Evolutionary conservation across 306 rosid species (phyloP).

Genomic region (Corylus heterophylla): DNA sequence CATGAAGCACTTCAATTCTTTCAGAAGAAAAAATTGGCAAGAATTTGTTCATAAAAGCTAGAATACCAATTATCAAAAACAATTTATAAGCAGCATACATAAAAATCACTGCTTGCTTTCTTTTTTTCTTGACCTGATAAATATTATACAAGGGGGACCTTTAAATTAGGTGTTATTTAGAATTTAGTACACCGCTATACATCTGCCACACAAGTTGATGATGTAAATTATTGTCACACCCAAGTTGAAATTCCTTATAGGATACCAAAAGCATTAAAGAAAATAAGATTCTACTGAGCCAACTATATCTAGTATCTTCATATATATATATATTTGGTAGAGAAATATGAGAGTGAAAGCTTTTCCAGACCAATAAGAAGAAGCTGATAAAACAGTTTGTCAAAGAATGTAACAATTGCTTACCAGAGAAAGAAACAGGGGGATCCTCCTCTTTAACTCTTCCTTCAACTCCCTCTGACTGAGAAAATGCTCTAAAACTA

Average conservation of each 20-base stretch:
- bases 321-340: not conserved
- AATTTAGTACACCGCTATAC: too few species aligned
- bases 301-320: too few species aligned
- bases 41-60: not conserved
- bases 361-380: not conserved
- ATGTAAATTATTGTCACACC: too few species aligned
- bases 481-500: constrained; percentile 47
- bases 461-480: constrained; percentile 56
- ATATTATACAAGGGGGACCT: not conserved
- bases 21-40: not conserved
- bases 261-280: too few species aligned
- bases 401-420: not conserved
- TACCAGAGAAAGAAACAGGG: constrained; percentile 54
- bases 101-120: not conserved
- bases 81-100: too few species aligned
- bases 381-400: not conserved
- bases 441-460: constrained; percentile 51
- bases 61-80: not conserved
- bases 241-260: too few species aligned
- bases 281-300: too few species aligned
- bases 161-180: not conserved
- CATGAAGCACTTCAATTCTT: not conserved
- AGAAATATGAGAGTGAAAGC: not conserved
- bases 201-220: too few species aligned
- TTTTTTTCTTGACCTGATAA: not conserved